A percentile compares a stretch with the other conserved stretches of the same genome.
phyloP scores from a whole-genome alignment of 192 early-diverging fungal genomes.

The Lunasporangiospora selenospora region DNA sequence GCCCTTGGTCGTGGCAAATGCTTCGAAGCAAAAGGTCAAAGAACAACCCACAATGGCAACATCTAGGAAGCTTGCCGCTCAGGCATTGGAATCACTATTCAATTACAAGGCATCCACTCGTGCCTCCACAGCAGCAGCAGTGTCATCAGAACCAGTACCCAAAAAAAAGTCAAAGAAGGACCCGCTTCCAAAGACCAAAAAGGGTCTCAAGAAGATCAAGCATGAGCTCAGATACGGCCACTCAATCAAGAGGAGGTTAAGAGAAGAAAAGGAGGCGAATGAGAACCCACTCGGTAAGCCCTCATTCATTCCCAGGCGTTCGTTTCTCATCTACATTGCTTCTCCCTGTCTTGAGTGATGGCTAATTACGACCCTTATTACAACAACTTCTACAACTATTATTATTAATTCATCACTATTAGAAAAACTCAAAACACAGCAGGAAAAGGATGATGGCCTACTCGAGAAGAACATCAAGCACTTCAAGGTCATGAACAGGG shows the following conservation, averaged over 20 bases:
- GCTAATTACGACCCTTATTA: too few relatives aligned
- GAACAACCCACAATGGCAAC: conserved; percentile 3
- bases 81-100: conserved; percentile 32
- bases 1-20: too few relatives aligned
- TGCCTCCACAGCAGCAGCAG: not conserved
- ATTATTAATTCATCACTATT: too few relatives aligned
- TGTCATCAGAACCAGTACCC: not conserved
- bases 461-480: conserved; percentile 30
- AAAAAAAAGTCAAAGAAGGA: conserved; percentile 13
- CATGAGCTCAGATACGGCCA: conserved; percentile 53
- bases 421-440: conserved; percentile 27
- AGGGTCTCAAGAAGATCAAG: conserved; percentile 53
- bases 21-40: not conserved
- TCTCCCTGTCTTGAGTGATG: too few relatives aligned
- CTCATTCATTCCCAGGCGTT: not conserved
- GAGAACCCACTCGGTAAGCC: conserved; percentile 53
- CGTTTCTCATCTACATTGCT: too few relatives aligned
- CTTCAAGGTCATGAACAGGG: conserved; percentile 26
- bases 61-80: conserved; percentile 47
- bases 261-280: conserved; percentile 43
- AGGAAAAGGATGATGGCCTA: conserved; percentile 25
- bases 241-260: conserved; percentile 28
- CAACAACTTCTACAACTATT: too few relatives aligned
- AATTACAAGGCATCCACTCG: conserved; percentile 5
- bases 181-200: conserved; percentile 50